Evolutionary conservation across 805 yeast genomes (phyloP), one percentile per base, ranked within the genome.

Genomic region (Debaryomyces castellii): DNA sequence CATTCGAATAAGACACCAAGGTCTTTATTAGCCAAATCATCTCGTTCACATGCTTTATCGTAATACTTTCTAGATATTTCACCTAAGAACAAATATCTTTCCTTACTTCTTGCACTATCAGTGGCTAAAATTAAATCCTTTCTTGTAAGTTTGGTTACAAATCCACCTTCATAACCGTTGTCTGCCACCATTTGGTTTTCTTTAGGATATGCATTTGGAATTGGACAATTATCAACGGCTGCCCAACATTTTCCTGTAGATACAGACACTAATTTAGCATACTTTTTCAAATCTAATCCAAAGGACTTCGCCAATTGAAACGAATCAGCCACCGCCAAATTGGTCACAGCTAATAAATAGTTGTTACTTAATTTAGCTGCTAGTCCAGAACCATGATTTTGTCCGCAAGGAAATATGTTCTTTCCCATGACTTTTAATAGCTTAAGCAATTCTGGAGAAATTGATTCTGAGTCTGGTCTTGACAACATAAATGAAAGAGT

Each of bases 211-310:
- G 72, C 73, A 6, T 77, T 78, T 1, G 75, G 72, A 34, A 78
- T 78, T 1, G 82, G 82, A 54, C 78, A 76, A 58, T 78, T 78
- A 54, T 75, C 80, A 24, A 73, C 78, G 3, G 78, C 64, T 11
- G 81, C 78, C 83, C 83, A 78, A 3, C 77, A 64, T 53, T 76
- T 71, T 14, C 82, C 83, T 5, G 81, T 72, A 10, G 81, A 75
- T 3, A 74, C 77, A 25, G 79, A 62, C 14, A 78, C 78, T 45
- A 78, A 64, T 10, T 75, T 71, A 23, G 80, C 76, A 53, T 76
- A 77, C 45, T 65, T 60, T 35, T 69, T 57, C 56, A 76, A 60
- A 55, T 78, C 71, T 45, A 78, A 69, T 5, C 79, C 78, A 46
- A 76, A 70, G 11, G 76, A 62, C 45, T 66, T 66, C 20, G 83